Evolutionary conservation across 768 basidiomycete genomes (phyloP), one percentile per base, ranked within the genome.

Genomic region (Lactarius evosmus): DNA sequence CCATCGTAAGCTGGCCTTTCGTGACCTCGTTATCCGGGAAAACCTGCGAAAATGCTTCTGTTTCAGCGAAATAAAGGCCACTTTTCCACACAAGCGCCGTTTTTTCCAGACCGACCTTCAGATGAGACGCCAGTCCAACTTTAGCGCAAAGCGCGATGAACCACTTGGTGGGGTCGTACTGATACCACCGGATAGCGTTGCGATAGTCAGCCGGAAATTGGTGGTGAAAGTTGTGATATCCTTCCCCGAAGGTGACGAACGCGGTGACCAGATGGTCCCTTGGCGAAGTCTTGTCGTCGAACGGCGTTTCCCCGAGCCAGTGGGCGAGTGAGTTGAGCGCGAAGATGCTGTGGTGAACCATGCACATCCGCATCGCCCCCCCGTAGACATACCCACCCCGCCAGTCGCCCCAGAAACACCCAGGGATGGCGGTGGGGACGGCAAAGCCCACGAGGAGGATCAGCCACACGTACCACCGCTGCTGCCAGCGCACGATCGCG

Each of bases 141-240:
- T 77, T 67, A 59, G 82, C 72, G 77, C 81, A 82, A 17, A 75
- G 76, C 78, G 80, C 82, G 77, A 93, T 95, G 79, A 92, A 90
- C 91, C 91, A 93, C 74, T 93, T 93, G 46, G 91, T 93, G 9
- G 91, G 91, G 72, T 93, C 91, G 70, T 93, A 93, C 73, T 93
- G 91, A 74, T 90, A 91, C 90, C 91, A 93, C 74, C 81, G 93
- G 81, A 96, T 93, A 58, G 93, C 93, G 71, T 95, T 95, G 25
- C 94, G 85, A 80, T 94, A 96, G 75, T 96, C 95, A 90, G 93
- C 94, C 11, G 94, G 93, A 83, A 95, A 95, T 72, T 86, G 85
- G 73, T 96, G 94, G 78, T 96, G 93, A 84, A 95, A 95, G 77
- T 96, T 96, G 81, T 97, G 95, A 79, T 96, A 96, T 11, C 94